Evolutionary conservation across 2,329 filamentous ascomycete species (phyloP).

Genomic region (Ciborinia camelliae): DNA sequence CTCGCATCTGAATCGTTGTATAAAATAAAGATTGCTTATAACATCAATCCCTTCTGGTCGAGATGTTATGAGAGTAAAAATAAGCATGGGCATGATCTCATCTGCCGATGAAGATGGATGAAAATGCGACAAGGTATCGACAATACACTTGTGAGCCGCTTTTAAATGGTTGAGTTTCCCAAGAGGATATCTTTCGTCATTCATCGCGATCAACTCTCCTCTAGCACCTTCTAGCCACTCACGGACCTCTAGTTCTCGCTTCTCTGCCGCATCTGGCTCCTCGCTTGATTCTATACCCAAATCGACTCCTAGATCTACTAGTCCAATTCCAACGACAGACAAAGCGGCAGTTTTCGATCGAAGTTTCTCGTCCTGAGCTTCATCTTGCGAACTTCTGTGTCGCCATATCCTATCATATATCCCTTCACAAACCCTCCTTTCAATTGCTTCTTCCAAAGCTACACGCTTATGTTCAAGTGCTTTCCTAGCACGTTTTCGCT

Average conservation of each 20-base stretch:
- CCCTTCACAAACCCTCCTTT: conserved; percentile 78
- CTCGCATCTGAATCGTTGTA: conserved; percentile 84
- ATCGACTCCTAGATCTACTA: conserved; percentile 79
- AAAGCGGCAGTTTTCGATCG: conserved; percentile 91
- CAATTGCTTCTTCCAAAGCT: conserved; percentile 85
- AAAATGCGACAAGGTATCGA: conserved; percentile 72
- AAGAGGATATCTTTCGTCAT: conserved; percentile 79
- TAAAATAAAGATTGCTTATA: conserved; percentile 92
- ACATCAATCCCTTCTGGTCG: conserved; percentile 81
- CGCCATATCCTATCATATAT: conserved; percentile 88
- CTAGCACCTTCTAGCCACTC: conserved; percentile 69
- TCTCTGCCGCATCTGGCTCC: conserved; percentile 54
- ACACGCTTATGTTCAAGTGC: conserved; percentile 73
- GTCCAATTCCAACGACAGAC: conserved; percentile 83
- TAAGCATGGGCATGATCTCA: conserved; percentile 94
- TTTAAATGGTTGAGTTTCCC: conserved; percentile 90
- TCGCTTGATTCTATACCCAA: conserved; percentile 55
- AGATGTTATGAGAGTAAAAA: conserved; percentile 91
- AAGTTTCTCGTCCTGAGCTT: conserved; percentile 90
- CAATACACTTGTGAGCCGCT: conserved; percentile 86
- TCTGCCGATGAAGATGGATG: conserved; percentile 85
- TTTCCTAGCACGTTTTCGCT: conserved; percentile 74
- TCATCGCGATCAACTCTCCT: conserved; percentile 74
- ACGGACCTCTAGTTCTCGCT: conserved; percentile 65
- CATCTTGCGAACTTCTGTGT: conserved; percentile 87